A percentile compares a stretch with the other conserved stretches of the same genome.
Evolutionary conservation across 202 grass and related monocot genomes (phyloP).

Genomic region (Thinopyrum obtusiflorum): DNA sequence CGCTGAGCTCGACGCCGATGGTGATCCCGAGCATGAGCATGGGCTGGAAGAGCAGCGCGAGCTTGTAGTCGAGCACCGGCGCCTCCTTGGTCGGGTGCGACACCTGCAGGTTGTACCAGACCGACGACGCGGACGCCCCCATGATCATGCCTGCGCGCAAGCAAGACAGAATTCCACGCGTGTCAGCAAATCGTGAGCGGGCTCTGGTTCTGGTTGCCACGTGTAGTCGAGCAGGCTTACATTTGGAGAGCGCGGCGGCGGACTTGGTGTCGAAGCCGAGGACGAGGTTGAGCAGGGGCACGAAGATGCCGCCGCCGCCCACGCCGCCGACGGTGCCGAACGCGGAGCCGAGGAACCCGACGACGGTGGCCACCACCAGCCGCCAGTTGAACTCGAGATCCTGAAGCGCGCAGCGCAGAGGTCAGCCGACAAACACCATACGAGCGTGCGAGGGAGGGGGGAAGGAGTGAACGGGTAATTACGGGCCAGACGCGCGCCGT

Average conservation of each 20-base stretch:
- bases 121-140: constrained; percentile 87
- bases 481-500: constrained; percentile 84
- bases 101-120: constrained; percentile 99
- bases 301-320: constrained; percentile 94
- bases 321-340: constrained; percentile 98
- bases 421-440: no score
- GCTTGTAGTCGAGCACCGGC: constrained; percentile 88
- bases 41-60: constrained; percentile 93
- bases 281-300: constrained; percentile 91
- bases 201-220: neutral
- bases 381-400: constrained; percentile 85
- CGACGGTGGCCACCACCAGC: constrained; percentile 53
- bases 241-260: constrained; percentile 96
- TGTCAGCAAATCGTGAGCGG: neutral
- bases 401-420: neutral
- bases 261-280: constrained; percentile 98
- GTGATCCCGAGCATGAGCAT: constrained; percentile 99
- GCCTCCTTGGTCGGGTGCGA: constrained; percentile 84
- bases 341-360: constrained; percentile 93
- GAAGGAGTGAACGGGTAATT: constrained; percentile 24
- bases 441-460: no score
- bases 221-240: constrained; percentile 29
- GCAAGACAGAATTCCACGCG: neutral
- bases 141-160: constrained; percentile 88
- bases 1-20: constrained; percentile 92